A percentile compares a stretch with the other conserved stretches of the same genome.
phyloP scores from a whole-genome alignment of 495 filamentous ascomycete species.

The Hyaloscypha finlandica region DNA sequence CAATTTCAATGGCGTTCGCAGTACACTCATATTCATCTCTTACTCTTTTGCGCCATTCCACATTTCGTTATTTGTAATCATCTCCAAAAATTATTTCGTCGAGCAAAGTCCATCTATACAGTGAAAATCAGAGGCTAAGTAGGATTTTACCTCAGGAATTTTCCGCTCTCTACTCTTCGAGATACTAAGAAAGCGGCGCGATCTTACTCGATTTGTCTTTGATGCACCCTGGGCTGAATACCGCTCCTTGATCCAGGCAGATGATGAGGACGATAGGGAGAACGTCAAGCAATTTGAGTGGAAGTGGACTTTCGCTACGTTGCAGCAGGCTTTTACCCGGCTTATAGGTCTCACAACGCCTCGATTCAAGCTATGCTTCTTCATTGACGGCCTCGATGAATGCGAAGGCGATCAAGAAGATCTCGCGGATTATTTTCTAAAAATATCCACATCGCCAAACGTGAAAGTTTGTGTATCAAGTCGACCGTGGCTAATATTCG shows the following conservation, averaged over 20 bases:
- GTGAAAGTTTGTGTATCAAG: constrained; percentile 42
- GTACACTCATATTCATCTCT: too few relatives aligned
- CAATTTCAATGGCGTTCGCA: too few relatives aligned
- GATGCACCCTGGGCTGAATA: too few relatives aligned
- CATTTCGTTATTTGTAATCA: too few relatives aligned
- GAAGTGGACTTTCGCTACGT: not conserved
- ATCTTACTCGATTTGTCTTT: too few relatives aligned
- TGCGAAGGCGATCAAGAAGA: constrained; percentile 28
- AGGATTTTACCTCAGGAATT: constrained; percentile 32
- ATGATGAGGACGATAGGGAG: constrained; percentile 21
- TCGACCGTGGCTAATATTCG: constrained; percentile 35
- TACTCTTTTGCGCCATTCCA: too few relatives aligned
- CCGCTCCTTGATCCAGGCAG: too few relatives aligned
- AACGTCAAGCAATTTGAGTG: not conserved
- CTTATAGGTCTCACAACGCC: not conserved
- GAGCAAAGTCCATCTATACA: too few relatives aligned
- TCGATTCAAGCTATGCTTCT: constrained; percentile 23
- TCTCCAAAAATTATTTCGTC: too few relatives aligned
- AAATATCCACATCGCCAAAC: constrained; percentile 7
- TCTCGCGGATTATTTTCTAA: constrained; percentile 19
- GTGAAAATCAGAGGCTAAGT: too few relatives aligned
- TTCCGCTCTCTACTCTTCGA: constrained; percentile 32
- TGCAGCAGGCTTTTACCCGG: not conserved
- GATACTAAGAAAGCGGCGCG: constrained; percentile 16
- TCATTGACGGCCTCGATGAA: constrained; percentile 42